These are phyloP conservation scores for Cucumis sativus DNA, from an alignment of 306 rosid genomes.

Conservation along the genomic window DNA sequence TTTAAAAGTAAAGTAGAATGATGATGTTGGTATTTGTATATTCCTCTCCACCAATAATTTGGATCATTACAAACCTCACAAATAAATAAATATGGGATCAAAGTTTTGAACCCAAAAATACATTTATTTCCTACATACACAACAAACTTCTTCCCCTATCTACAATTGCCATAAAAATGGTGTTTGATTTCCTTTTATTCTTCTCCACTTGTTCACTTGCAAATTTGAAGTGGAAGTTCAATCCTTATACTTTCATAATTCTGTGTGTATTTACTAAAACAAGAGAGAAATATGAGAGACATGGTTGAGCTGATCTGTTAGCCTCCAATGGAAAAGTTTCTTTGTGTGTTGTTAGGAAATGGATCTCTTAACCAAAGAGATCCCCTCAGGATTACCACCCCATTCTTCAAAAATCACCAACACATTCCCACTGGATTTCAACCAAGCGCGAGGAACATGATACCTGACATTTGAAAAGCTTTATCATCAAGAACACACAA, in stretches of 20 bases:
- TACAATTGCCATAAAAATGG: conserved; percentile 18
- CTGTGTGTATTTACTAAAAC: background rate
- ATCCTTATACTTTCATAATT: too few relatives aligned
- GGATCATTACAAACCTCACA: background rate
- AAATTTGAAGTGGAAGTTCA: too few relatives aligned
- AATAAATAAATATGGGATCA: background rate
- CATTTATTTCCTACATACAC: conserved; percentile 24
- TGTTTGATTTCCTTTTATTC: background rate
- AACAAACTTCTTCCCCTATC: conserved; percentile 23
- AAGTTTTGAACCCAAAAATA: conserved; percentile 3
- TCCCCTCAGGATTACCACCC: conserved; percentile 70
- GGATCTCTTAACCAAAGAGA: conserved; percentile 49
- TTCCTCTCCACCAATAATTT: too few relatives aligned
- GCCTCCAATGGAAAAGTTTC: conserved; percentile 36
- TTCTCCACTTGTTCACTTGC: background rate
- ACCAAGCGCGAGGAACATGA: conserved; percentile 82
- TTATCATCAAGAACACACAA: background rate
- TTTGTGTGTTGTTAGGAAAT: conserved; percentile 14
- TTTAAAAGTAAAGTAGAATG: too few relatives aligned
- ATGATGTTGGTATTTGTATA: too few relatives aligned
- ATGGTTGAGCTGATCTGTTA: conserved; percentile 14
- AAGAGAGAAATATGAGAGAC: conserved; percentile 9
- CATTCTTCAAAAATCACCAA: conserved; percentile 78
- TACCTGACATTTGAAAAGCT: conserved; percentile 43
- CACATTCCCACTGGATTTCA: conserved; percentile 45